A percentile compares a stretch with the other conserved stretches of the same genome.
Evolutionary conservation across 768 basidiomycete genomes (phyloP).

Genomic region (Clavulina sp.): DNA sequence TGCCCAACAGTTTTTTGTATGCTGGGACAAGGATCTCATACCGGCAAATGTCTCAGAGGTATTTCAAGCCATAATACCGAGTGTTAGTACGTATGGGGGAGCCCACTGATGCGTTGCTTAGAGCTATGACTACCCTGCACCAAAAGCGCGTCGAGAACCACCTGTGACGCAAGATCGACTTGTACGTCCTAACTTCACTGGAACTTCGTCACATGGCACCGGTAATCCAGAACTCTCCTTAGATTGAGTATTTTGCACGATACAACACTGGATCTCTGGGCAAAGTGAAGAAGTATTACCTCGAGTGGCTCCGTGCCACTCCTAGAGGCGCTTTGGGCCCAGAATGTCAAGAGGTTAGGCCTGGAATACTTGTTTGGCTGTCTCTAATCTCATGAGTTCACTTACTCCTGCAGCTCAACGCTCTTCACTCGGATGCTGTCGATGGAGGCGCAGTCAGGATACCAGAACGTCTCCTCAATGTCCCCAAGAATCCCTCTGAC

Average conservation of each 20-base stretch:
- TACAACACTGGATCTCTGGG: not conserved
- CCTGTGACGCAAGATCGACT: not conserved
- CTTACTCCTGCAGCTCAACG: slow-evolving; percentile 27
- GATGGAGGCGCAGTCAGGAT: slow-evolving; percentile 47
- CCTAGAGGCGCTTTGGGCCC: slow-evolving; percentile 36
- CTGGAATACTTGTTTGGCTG: not conserved
- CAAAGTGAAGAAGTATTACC: not conserved
- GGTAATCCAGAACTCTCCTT: not conserved
- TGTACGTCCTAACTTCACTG: not conserved
- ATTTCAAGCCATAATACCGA: slow-evolving; percentile 4
- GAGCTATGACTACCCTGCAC: slow-evolving; percentile 53
- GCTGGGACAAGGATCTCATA: slow-evolving; percentile 49
- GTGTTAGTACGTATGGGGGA: not conserved
- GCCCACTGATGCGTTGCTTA: slow-evolving; percentile 14
- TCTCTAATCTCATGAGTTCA: not conserved
- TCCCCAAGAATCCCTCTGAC: slow-evolving; percentile 27
- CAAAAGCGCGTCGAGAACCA: slow-evolving; percentile 28
- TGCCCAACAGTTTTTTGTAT: slow-evolving; percentile 32
- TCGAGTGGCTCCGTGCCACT: not conserved
- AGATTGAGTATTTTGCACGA: not conserved
- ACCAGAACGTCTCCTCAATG: slow-evolving; percentile 32
- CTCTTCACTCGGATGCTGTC: slow-evolving; percentile 50
- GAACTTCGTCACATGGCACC: not conserved
- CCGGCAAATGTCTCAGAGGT: slow-evolving; percentile 39
- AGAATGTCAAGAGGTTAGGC: slow-evolving; percentile 45